These are phyloP conservation scores for Novymonas esmeraldas DNA, from an alignment of 208 protist genomes.

Conservation along the genomic window DNA sequence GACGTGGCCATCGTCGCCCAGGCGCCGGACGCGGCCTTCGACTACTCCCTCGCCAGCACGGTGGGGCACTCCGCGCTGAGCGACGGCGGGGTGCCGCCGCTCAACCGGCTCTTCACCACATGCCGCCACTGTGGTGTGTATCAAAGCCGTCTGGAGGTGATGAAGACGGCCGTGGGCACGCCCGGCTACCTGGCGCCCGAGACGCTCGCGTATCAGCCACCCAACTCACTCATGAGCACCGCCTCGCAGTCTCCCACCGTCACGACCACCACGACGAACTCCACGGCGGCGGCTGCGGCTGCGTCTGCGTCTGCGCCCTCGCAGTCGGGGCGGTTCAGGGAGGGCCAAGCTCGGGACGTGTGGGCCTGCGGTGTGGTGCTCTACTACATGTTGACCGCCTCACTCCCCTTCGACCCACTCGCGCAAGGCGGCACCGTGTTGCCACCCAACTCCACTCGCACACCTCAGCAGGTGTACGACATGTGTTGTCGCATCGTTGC, in stretches of 20 bases:
- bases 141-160: slow-evolving; percentile 43
- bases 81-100: slow-evolving; percentile 9
- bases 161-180: slow-evolving; percentile 69
- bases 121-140: slow-evolving; percentile 47
- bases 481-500: slow-evolving; percentile 54
- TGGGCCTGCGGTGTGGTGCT: slow-evolving; percentile 94
- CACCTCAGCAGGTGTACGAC: slow-evolving; percentile 40
- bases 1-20: slow-evolving; percentile 32
- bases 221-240: slow-evolving; percentile 33
- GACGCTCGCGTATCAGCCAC: slow-evolving; percentile 56
- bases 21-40: background rate
- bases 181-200: slow-evolving; percentile 84
- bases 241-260: slow-evolving; percentile 1
- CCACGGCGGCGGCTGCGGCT: background rate
- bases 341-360: slow-evolving; percentile 91
- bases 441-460: slow-evolving; percentile 19
- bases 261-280: background rate
- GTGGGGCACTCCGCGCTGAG: background rate
- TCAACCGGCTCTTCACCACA: slow-evolving; percentile 45
- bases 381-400: slow-evolving; percentile 89
- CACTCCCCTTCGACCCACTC: slow-evolving; percentile 77
- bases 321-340: slow-evolving; percentile 28
- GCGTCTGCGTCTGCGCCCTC: background rate
- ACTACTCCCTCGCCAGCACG: background rate
- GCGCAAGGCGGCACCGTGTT: slow-evolving; percentile 26